phyloP scores from a whole-genome alignment of 2,329 filamentous ascomycete species.

The Drechslera avenae region DNA sequence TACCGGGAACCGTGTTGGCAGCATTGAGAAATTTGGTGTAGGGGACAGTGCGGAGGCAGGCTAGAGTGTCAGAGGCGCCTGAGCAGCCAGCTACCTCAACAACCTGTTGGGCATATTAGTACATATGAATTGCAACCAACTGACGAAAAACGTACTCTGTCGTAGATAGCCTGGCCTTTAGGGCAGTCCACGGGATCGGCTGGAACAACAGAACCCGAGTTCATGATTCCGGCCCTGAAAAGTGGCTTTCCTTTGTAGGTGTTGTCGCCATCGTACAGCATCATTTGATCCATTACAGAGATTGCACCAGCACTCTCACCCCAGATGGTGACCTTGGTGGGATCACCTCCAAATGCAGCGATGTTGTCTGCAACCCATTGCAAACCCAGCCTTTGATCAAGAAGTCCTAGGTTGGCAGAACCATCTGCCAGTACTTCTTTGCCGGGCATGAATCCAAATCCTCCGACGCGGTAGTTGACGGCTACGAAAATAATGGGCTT shows the following conservation, averaged over 20 bases:
- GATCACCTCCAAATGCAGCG: constrained; percentile 76
- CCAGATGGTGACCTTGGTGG: constrained; percentile 78
- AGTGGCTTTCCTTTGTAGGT: constrained; percentile 75
- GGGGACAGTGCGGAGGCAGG: constrained; percentile 54
- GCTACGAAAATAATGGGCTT: constrained; percentile 76
- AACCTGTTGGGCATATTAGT: constrained; percentile 58
- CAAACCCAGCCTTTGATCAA: constrained; percentile 74
- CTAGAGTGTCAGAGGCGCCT: constrained; percentile 50
- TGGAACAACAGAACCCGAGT: constrained; percentile 47
- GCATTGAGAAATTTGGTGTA: constrained; percentile 63
- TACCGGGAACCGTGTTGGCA: constrained; percentile 70
- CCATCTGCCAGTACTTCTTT: constrained; percentile 71
- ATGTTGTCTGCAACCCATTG: constrained; percentile 82
- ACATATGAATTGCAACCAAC: constrained; percentile 50
- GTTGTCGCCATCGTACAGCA: constrained; percentile 72
- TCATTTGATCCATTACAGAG: constrained; percentile 77
- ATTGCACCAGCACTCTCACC: constrained; percentile 66
- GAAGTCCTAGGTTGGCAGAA: constrained; percentile 70
- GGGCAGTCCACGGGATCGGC: constrained; percentile 63
- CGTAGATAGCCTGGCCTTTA: constrained; percentile 65
- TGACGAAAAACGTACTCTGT: constrained; percentile 49
- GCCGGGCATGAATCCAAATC: constrained; percentile 75
- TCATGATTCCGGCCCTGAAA: constrained; percentile 80
- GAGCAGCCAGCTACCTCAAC: constrained; percentile 55
- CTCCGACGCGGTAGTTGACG: constrained; percentile 77